Base-by-base conservation (phyloP, 2,329 filamentous ascomycete genomes). In the Dryadomyces quercus-mongolicae region DNA sequence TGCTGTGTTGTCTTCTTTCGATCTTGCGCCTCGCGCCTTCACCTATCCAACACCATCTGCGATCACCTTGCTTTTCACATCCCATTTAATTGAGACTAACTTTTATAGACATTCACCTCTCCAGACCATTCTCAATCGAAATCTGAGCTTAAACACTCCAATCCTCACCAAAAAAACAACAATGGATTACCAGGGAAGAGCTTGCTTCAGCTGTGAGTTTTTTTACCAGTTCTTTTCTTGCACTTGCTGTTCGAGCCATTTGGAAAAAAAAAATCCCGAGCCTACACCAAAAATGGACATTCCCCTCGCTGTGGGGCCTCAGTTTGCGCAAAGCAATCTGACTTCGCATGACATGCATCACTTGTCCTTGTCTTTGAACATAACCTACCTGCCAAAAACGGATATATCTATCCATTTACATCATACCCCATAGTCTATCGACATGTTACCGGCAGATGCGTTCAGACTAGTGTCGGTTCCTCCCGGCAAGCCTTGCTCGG, bases 191-290 rank as follows among this genome's bases (percentile, higher is more conserved):
- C 60, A 61, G 55, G 56, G 56, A 55, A 53, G 59, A 54, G 58
- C 58, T 36, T 62, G 61, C 60, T 61, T 61, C 59, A 60, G 54
- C 55, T 62, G 61, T 62, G 54, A 62, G 61, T 61, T 31, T 20
- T 38, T 16, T 49, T 50, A 42, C 45, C 31, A 43, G 43, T 46
- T 13, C 22, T 13, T 49, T 20, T 49, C 43, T 54, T 51, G 43
- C 40, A 15, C 44, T 42, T 45, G 36, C 52, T 49, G 50, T 54
- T 49, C 18, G 18, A 50, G 22, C 12, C 18, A 12, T 44, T 44
- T 44, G 42, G 16, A 44, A 36, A 42, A 49, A 51, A 55, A 57
- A 58, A 56, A 54, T 45, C 38, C 31, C 15, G 44, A 49, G 18
- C 51, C 55, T 57, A 56, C 57, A 51, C 54, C 51, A 50, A 55